These are phyloP conservation scores for Aspergillus phoenicis DNA, from an alignment of 2,329 filamentous ascomycete species.

Conservation along the genomic window DNA sequence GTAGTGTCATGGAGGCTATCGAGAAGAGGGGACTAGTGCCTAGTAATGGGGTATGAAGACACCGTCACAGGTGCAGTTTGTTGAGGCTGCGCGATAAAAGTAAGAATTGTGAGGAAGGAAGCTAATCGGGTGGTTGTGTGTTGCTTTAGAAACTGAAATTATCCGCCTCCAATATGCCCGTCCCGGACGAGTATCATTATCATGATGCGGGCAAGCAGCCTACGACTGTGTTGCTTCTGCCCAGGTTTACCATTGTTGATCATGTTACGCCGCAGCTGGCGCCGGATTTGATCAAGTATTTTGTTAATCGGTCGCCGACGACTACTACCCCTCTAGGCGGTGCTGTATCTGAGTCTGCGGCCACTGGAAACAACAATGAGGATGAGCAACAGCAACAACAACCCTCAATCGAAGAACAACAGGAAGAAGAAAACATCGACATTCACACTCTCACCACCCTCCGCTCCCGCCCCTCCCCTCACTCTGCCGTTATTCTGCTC, in stretches of 20 bases:
- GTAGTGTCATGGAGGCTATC: conserved; percentile 79
- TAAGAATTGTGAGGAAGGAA: not conserved
- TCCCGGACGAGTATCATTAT: conserved; percentile 66
- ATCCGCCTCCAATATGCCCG: conserved; percentile 87
- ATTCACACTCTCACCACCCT: conserved; percentile 46
- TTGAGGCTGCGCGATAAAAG: not conserved
- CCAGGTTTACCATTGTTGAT: conserved; percentile 79
- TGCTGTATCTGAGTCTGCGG: too few species aligned
- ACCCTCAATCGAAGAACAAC: conserved; percentile 13
- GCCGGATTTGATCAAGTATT: conserved; percentile 68
- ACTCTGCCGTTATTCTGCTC: conserved; percentile 84
- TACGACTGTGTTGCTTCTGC: conserved; percentile 80
- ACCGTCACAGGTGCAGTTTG: not conserved
- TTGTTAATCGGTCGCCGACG: conserved; percentile 70
- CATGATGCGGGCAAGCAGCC: conserved; percentile 61
- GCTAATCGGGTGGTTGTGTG: conserved; percentile 14
- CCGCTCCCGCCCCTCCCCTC: conserved; percentile 69
- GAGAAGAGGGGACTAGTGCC: conserved; percentile 48
- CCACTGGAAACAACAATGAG: conserved; percentile 38
- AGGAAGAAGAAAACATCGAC: conserved; percentile 8
- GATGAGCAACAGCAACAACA: conserved; percentile 21
- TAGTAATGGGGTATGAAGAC: conserved; percentile 44
- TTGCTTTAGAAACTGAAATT: conserved; percentile 73
- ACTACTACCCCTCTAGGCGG: conserved; percentile 69
- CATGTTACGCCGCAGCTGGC: conserved; percentile 78